phyloP scores from a whole-genome alignment of 108 stramenopile genomes.

The Thalassiosira profunda region DNA sequence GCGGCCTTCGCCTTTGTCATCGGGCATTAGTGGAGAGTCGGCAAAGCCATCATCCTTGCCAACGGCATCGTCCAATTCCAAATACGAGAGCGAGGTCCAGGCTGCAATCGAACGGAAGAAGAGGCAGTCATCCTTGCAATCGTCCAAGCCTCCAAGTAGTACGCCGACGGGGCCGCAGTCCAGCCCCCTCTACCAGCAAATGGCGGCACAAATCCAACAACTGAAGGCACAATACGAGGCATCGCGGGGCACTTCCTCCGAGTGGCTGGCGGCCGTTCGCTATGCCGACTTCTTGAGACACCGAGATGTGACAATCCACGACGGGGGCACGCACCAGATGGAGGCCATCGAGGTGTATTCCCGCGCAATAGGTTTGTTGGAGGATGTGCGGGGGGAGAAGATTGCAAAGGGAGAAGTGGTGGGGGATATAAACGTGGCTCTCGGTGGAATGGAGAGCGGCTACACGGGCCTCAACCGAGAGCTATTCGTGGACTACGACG shows the following conservation, averaged over 20 bases:
- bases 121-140: not conserved
- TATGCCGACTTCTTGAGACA: conserved; percentile 71
- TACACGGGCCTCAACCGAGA: conserved; percentile 52
- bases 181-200: conserved; percentile 35
- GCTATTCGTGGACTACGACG: conserved; percentile 51
- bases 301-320: conserved; percentile 71
- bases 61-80: not conserved
- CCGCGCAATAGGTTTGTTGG: conserved; percentile 45
- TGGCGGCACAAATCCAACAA: conserved; percentile 31
- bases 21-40: no score
- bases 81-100: not conserved
- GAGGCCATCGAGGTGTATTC: conserved; percentile 69
- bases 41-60: not conserved
- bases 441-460: no score
- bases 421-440: not conserved
- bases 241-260: conserved; percentile 8
- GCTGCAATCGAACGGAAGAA: no score
- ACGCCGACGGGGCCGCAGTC: no score
- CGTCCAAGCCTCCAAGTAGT: no score
- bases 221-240: conserved; percentile 19
- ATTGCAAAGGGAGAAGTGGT: conserved; percentile 22
- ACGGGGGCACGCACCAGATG: conserved; percentile 73
- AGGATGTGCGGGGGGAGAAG: conserved; percentile 19
- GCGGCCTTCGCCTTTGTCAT: no score
- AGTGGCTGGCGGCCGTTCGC: conserved; percentile 29